Evolutionary conservation across 495 filamentous ascomycete genomes (phyloP).

Genomic region (Hapsidospora chrysogenum): DNA sequence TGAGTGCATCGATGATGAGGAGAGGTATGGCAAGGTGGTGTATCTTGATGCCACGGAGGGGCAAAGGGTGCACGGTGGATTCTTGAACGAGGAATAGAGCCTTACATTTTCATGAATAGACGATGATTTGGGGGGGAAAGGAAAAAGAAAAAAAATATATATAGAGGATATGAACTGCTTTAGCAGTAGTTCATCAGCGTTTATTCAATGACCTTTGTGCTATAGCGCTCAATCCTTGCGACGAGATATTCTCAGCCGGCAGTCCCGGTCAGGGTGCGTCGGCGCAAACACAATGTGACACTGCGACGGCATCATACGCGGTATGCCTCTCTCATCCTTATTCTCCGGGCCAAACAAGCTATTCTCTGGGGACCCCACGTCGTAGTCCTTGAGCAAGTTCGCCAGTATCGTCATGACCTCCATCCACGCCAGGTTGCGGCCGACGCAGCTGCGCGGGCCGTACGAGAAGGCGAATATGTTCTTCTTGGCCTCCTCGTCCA

Average conservation of each 20-base stretch:
- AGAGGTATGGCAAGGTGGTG: background rate
- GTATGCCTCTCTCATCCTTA: background rate
- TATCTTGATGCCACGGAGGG: background rate
- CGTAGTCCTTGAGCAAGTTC: conserved; percentile 9
- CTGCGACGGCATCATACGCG: background rate
- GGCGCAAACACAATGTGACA: background rate
- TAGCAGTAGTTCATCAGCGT: too few species aligned
- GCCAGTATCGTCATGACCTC: conserved; percentile 68
- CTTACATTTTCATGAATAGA: too few species aligned
- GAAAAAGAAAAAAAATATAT: too few species aligned
- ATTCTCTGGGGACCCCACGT: background rate
- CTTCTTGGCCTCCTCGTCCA: conserved; percentile 27
- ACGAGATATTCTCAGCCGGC: background rate
- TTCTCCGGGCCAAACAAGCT: background rate
- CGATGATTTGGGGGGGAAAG: too few species aligned
- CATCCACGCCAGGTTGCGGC: conserved; percentile 84
- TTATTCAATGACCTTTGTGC: too few species aligned
- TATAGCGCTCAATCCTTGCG: too few species aligned
- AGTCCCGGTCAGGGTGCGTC: background rate
- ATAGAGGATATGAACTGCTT: too few species aligned
- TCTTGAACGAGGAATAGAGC: background rate
- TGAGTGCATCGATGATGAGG: background rate
- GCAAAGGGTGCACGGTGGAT: background rate
- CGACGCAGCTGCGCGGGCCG: conserved; percentile 73
- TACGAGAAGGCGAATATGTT: conserved; percentile 67